These are phyloP conservation scores for Fusarium xyrophilum DNA, from an alignment of 2,329 filamentous ascomycete species.

Conservation along the genomic window DNA sequence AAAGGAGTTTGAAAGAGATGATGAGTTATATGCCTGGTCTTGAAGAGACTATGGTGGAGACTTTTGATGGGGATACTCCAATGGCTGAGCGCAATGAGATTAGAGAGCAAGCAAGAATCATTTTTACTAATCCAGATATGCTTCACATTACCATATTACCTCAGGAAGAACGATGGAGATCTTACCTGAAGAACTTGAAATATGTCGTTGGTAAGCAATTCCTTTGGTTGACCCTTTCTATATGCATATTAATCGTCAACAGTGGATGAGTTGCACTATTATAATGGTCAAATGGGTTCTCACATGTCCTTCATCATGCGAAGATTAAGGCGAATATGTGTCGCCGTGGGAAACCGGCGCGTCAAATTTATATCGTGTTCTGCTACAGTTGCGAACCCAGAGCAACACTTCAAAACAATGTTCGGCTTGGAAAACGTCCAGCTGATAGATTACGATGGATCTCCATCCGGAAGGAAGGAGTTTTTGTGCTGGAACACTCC, in stretches of 20 bases:
- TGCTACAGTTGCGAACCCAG: conserved; percentile 91
- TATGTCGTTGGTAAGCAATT: conserved; percentile 74
- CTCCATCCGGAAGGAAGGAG: conserved; percentile 87
- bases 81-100: conserved; percentile 80
- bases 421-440: conserved; percentile 85
- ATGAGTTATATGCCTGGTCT: conserved; percentile 80
- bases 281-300: conserved; percentile 92
- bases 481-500: conserved; percentile 99
- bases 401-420: conserved; percentile 91
- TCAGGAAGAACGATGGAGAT: conserved; percentile 87
- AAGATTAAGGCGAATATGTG: conserved; percentile 83
- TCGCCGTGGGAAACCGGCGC: conserved; percentile 82
- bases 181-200: conserved; percentile 84
- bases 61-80: conserved; percentile 93
- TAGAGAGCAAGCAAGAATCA: conserved; percentile 86
- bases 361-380: conserved; percentile 96
- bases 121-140: conserved; percentile 99
- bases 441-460: conserved; percentile 89
- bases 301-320: conserved; percentile 97
- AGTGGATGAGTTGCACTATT: conserved; percentile 91
- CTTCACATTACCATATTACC: conserved; percentile 92
- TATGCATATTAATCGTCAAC: conserved; percentile 3
- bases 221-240: background rate
- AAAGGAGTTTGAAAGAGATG: conserved; percentile 84
- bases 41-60: conserved; percentile 81